A percentile compares a stretch with the other conserved stretches of the same genome.
Conservation (phyloP, 257 asterid species). For the Orobanche coerulescens region DNA sequence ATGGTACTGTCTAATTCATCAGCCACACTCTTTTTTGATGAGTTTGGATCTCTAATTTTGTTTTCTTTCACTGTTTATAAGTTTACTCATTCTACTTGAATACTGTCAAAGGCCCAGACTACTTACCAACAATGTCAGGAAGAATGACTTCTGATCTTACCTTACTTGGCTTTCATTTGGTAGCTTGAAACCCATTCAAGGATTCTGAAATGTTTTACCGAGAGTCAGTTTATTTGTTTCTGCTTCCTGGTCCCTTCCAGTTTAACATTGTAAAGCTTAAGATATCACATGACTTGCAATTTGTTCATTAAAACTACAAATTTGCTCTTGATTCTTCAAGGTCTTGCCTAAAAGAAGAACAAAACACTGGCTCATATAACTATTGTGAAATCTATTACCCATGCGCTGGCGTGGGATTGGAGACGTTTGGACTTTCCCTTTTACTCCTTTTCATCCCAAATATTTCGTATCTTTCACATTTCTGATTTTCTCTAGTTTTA, state of each 20-base stretch:
- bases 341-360: neutral
- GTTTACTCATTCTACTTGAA: neutral
- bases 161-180: conserved; percentile 1
- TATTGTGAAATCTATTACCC: neutral
- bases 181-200: conserved; percentile 1
- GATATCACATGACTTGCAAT: neutral
- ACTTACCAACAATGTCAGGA: neutral
- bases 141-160: neutral
- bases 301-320: neutral
- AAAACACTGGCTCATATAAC: neutral
- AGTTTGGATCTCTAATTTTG: neutral
- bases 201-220: neutral
- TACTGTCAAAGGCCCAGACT: conserved; percentile 1
- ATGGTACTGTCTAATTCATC: neutral
- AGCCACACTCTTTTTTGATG: neutral
- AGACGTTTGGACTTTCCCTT: neutral
- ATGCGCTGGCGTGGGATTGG: neutral
- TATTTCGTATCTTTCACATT: conserved; percentile 11
- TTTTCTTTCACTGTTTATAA: neutral
- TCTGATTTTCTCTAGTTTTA: conserved; percentile 10
- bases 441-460: neutral
- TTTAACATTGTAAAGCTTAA: conserved; percentile 7
- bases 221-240: neutral
- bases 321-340: conserved; percentile 9
- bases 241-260: conserved; percentile 13